Evolutionary conservation across 305 asterid species (phyloP), one percentile per base, ranked within the genome.

Genomic region (Andrographis paniculata): DNA sequence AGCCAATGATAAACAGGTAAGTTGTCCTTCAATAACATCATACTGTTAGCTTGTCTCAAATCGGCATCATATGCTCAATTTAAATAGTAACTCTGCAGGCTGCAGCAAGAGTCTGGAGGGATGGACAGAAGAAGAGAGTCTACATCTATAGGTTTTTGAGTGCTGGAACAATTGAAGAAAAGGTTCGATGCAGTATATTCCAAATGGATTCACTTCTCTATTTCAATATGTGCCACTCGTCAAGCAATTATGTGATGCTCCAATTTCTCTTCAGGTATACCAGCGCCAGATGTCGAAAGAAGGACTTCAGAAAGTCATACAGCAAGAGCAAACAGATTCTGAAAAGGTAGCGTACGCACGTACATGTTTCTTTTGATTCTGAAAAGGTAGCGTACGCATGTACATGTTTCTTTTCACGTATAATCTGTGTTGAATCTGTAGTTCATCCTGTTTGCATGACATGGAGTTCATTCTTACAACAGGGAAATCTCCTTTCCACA

Each of bases 271-370:
- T 62, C 64, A 91, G 99, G 95, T 91, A 51, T 91, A 77, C 84
- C 99, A 91, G 82, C 95, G 95, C 45, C 99, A 91, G 67, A 91
- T 91, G 94, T 91, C 99, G 46, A 91, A 91, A 77, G 99, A 91
- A 73, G 96, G 99, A 45, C 96, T 91, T 69, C 96, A 87, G 65
- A 60, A 83, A 60, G 94, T 91, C 66, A 87, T 91, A 62, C 95
- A 91, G 76, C 89, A 73, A 56, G 94, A 87, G 69, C 84, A 72
- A 22, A 72, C 53, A 14, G 94, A 80, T 59, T 58, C 75, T 5
- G 95, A 91, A 72, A 78, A 72, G 78, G 87, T 78, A 59, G n/a
- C n/a, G n/a, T n/a, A n/a, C n/a, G n/a, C n/a, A n/a, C n/a, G n/a
- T 38, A 1, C n/a, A 15, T 31, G 16, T 19, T 40, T 61, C 20